Conservation (phyloP, 2,329 filamentous ascomycete species). For the Trichophyton verrucosum region DNA sequence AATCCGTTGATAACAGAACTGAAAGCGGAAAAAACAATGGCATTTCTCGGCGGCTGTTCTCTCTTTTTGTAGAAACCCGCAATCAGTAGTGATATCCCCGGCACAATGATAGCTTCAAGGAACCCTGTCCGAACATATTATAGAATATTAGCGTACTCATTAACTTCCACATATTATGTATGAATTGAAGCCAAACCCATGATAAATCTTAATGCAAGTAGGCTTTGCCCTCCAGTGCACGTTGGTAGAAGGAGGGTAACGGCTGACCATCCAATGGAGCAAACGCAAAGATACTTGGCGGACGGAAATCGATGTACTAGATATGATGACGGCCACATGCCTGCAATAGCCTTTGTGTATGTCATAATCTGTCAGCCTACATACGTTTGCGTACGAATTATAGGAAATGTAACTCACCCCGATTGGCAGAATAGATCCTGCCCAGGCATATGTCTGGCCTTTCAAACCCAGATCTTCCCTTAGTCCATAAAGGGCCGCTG, state of each 20-base stretch:
- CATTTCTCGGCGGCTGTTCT: slow-evolving; percentile 27
- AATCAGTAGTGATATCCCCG: slow-evolving; percentile 26
- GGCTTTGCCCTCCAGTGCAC: slow-evolving; percentile 37
- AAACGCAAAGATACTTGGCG: slow-evolving; percentile 42
- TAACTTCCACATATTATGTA: not conserved
- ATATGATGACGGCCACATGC: slow-evolving; percentile 31
- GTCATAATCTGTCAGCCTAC: not conserved
- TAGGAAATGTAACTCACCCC: slow-evolving; percentile 12
- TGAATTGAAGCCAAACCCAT: slow-evolving; percentile 19
- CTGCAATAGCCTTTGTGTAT: slow-evolving; percentile 31
- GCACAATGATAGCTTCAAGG: slow-evolving; percentile 26
- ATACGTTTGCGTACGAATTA: not conserved
- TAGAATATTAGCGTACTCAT: not conserved
- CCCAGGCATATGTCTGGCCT: slow-evolving; percentile 42
- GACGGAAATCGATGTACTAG: slow-evolving; percentile 39
- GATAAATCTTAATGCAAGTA: slow-evolving; percentile 29
- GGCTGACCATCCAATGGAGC: slow-evolving; percentile 42
- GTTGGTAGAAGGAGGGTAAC: slow-evolving; percentile 36
- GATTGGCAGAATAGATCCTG: slow-evolving; percentile 23
- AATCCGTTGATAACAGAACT: slow-evolving; percentile 23
- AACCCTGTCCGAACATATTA: slow-evolving; percentile 10
- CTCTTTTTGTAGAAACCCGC: slow-evolving; percentile 30
- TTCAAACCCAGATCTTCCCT: slow-evolving; percentile 38
- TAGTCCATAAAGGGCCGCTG: slow-evolving; percentile 43
- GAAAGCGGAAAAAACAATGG: slow-evolving; percentile 27